Evolutionary conservation across 805 yeast species (phyloP), one percentile per base, ranked within the genome.

Genomic region (Isabelozyma rhagii): DNA sequence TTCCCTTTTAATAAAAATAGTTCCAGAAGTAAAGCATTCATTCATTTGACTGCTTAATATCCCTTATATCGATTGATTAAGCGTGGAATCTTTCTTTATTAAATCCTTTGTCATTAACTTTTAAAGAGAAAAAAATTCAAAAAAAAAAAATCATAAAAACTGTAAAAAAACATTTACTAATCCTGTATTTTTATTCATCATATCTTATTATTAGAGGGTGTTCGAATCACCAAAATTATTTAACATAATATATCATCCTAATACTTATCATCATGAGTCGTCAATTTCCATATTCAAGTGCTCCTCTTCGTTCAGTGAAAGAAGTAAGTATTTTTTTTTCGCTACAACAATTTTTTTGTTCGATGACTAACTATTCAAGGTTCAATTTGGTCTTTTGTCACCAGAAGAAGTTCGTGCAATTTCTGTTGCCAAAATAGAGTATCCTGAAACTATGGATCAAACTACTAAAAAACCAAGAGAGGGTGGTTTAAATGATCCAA

Each of bases 401-500:
- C 99, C 99, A 27, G 99, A 94, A 75, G 99, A 94, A 78, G 68
- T 69, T 38, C 87, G 97, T 71, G 97, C 98, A 45, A 92, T 94
- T 58, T 89, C 97, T 54, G 99, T 96, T 52, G 98, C 97, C 41
- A 94, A 94, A 67, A 90, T 94, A 63, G 97, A 93, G 71, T 94
- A 88, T 64, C 99, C 99, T 18, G 99, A 94, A 72, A 94, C 97
- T n/a, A 94, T 94, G 97, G 99, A 94, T 69, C 97, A 92, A 69
- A 83, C 97, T 39, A 91, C 96, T 51, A 87, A 87, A 65, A 88
- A 89, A 56, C 97, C 98, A 44, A 84, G 97, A 68, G 92, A 91
- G 57, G 97, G 97, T 55, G 99, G 99, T 52, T 77, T 94, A 54
- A 93, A 92, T 67, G 99, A 96, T 69, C 98, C 99, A 52, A 84